Evolutionary conservation across 768 basidiomycete genomes (phyloP), one percentile per base, ranked within the genome.

Genomic region (Gautieria morchelliformis): DNA sequence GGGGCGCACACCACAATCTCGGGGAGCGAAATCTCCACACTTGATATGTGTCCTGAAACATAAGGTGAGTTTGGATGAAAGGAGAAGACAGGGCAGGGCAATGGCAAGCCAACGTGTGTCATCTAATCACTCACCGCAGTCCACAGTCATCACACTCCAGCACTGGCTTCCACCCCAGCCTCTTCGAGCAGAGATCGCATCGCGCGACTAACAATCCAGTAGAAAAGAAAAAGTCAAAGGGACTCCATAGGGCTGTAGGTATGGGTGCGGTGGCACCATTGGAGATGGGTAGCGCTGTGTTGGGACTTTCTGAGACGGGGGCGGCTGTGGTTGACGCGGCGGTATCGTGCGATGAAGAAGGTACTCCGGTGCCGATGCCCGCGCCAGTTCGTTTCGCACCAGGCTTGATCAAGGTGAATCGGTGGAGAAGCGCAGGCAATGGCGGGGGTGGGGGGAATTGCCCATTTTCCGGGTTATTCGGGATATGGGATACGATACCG

Each of bases 141-240:
- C 86, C 84, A 69, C 93, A 94, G 69, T 94, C 92, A 68, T 94
- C 92, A 66, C 92, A 95, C 64, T 88, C 83, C 19, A 94, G 71
- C 33, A 87, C 79, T 20, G 90, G 83, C 67, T 91, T 93, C 84
- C 87, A 85, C 12, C 91, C 91, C 40, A 95, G 74, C 48, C 89
- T 74, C 75, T 93, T 93, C 44, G 68, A 65, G 64, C 92, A 95
- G 17, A 92, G 70, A 68, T 89, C 89, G 63, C 92, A 95, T 67
- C 87, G 92, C 50, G 83, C 78, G 3, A 81, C 80, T 22, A 89
- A 68, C 47, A 87, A 69, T 17, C 79, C 86, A 66, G 83, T 85
- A 8, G 82, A 82, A 69, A 91, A 89, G 65, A 92, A 78, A 59
- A 90, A 70, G 53, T 90, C 87, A 27, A 91, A 73, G 20, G 90